Percentiles rank a stretch among this genome's conserved stretches.
These are phyloP conservation scores for Penicillium bovifimosum DNA, from an alignment of 495 filamentous ascomycete species.

Conservation along the genomic window DNA sequence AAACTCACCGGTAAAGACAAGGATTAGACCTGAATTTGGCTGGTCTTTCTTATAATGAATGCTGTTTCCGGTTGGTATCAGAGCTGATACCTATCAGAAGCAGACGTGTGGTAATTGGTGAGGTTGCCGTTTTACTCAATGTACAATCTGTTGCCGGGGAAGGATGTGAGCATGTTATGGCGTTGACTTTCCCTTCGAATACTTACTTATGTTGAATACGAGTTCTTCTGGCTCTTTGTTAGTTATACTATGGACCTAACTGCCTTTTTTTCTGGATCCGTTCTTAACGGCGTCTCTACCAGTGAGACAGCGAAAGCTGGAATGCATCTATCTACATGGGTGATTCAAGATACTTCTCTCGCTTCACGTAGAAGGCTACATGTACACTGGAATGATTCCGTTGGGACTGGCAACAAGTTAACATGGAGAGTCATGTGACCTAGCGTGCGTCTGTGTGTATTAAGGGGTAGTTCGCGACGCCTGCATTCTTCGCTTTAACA, in stretches of 20 bases:
- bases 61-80: background rate
- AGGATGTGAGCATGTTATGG: constrained; percentile 24
- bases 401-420: too few species aligned
- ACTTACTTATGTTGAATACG: constrained; percentile 9
- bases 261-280: background rate
- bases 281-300: background rate
- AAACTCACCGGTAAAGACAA: constrained; percentile 53
- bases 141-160: constrained; percentile 3
- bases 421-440: too few species aligned
- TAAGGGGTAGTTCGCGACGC: too few species aligned
- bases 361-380: background rate
- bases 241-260: constrained; percentile 7
- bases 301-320: background rate
- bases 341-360: background rate
- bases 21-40: background rate
- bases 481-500: too few species aligned
- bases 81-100: background rate
- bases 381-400: background rate
- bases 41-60: background rate
- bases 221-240: constrained; percentile 7
- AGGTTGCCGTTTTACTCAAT: background rate
- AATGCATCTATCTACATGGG: background rate
- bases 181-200: constrained; percentile 18
- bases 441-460: too few species aligned
- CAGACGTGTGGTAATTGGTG: background rate